A percentile compares a stretch with the other conserved stretches of the same genome.
These are phyloP conservation scores for Botrytis fabae DNA, from an alignment of 2,329 filamentous ascomycete species.

Conservation along the genomic window DNA sequence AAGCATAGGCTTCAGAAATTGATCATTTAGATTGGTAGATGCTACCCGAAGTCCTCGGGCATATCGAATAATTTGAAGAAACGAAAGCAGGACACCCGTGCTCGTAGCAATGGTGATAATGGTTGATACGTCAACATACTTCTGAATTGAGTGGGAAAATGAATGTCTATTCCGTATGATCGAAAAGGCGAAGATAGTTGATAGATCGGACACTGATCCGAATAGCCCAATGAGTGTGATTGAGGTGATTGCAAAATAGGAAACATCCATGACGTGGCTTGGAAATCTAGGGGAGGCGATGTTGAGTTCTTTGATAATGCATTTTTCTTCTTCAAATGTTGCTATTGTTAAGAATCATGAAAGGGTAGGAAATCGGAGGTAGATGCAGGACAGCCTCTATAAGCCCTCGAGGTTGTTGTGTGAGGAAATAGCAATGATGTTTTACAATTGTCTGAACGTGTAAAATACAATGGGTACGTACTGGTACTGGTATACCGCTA, in stretches of 20 bases:
- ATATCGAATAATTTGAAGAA: slow-evolving; percentile 32
- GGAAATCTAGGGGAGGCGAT: background rate
- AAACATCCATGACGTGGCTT: slow-evolving; percentile 11
- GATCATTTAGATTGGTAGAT: slow-evolving; percentile 21
- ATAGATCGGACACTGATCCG: slow-evolving; percentile 19
- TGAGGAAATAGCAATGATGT: background rate
- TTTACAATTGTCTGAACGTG: slow-evolving; percentile 4
- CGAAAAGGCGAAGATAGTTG: slow-evolving; percentile 22
- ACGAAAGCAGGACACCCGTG: slow-evolving; percentile 20
- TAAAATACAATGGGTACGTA: background rate
- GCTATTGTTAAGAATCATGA: background rate
- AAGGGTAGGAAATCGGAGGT: background rate
- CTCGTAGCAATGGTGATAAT: slow-evolving; percentile 22
- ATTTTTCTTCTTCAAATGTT: background rate
- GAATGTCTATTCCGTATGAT: slow-evolving; percentile 23
- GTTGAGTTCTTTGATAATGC: slow-evolving; percentile 13
- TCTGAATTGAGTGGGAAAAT: slow-evolving; percentile 13
- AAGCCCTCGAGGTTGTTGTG: background rate
- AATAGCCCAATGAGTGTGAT: slow-evolving; percentile 5
- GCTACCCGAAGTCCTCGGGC: slow-evolving; percentile 25
- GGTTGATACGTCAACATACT: slow-evolving; percentile 24
- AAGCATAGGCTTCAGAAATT: slow-evolving; percentile 49
- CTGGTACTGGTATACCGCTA: background rate
- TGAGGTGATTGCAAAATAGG: slow-evolving; percentile 3
- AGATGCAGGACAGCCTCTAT: background rate